Evolutionary conservation across 164 flowering plant genomes (phyloP), one percentile per base, ranked within the genome.

Genomic region (Platanus orientalis): DNA sequence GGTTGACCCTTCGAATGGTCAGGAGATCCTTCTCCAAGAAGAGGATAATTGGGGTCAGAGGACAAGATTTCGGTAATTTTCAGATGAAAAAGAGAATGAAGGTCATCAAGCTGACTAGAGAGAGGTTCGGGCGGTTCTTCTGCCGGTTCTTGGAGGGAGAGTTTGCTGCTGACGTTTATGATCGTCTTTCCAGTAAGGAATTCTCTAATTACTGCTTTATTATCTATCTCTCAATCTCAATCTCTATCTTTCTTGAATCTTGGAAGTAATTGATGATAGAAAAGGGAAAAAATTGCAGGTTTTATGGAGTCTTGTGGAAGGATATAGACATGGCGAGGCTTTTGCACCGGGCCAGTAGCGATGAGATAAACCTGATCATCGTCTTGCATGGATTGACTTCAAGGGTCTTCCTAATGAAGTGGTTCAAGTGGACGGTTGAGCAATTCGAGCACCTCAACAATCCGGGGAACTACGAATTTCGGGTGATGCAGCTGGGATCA

Each of bases 121-220:
- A 84, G 81, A 71, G 75, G 62, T 94, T 84, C 55, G 98, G 98
- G 56, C 65, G 98, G 44, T 94, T 94, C 75, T 94, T 84, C 59
- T 94, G 83, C 65, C 77, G 98, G 25, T 94, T 94, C 58, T 97
- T 96, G 1, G 98, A 94, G 51, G 98, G 98, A 20, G 98, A 94
- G 36, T 94, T 97, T 3, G 98, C 96, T 17, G 95, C 97, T 5
- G 97, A 91, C 70, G 96, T 94, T 4, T 94, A 69, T 39, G 98
- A 94, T 69, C 90, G 98, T 2, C 90, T 91, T 69, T 87, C 96
- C 4, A 83, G 98, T 94, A 72, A 66, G 89, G 6, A 14, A 9
- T 44, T n/a, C 45, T n/a, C 54, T 29, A 7, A 42, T 45, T 47
- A 27, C 24, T 44, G 21, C 2, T 7, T 32, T 57, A 29, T 44